Conservation (phyloP, 106 monocot genomes). For the Ottelia alismoides region DNA sequence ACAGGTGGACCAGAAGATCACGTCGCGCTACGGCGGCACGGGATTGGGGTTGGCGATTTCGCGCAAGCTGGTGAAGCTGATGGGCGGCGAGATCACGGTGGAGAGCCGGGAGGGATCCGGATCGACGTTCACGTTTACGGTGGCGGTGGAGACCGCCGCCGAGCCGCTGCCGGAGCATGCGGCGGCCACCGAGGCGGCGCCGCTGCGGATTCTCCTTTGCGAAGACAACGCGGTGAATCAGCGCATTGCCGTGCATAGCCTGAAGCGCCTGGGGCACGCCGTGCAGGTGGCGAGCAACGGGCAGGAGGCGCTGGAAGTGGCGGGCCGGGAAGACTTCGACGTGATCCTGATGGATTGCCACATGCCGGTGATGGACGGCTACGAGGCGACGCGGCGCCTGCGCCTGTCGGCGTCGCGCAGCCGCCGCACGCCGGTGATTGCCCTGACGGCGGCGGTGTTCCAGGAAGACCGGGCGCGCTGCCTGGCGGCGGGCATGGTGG, state of each 20-base stretch:
- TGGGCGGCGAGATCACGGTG: background rate
- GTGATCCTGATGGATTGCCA: no score
- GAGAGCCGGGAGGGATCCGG: background rate
- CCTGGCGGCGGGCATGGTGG: background rate
- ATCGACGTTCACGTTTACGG: background rate
- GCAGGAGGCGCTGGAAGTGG: background rate
- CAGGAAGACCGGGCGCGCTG: background rate
- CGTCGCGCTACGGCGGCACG: background rate
- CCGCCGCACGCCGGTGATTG: background rate
- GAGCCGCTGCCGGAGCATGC: background rate
- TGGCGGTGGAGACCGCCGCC: background rate
- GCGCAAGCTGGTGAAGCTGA: background rate
- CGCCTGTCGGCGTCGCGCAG: no score
- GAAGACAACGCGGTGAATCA: background rate
- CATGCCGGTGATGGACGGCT: background rate
- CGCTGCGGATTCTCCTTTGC: background rate
- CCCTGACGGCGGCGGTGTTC: background rate
- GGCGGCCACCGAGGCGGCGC: background rate
- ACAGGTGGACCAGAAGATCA: background rate
- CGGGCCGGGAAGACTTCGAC: background rate
- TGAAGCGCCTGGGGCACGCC: background rate
- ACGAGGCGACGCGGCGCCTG: background rate
- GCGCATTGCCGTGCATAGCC: background rate
- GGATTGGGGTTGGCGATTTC: background rate
- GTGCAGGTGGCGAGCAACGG: background rate